phyloP scores from a whole-genome alignment of 345 rosid genomes.

The Nephelium lappaceum region DNA sequence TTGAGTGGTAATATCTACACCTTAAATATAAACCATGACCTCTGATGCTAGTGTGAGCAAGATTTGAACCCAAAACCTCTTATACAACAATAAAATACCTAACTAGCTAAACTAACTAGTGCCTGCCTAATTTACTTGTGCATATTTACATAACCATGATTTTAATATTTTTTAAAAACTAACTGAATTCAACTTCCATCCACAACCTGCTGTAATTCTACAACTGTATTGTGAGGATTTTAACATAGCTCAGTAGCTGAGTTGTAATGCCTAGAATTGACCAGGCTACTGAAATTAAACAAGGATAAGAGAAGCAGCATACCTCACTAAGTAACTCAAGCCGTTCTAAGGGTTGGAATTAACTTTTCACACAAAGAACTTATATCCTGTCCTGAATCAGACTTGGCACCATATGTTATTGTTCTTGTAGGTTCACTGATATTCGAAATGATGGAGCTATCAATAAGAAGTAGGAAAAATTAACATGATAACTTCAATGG shows the following conservation, averaged over 20 bases:
- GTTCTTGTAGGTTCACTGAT: slow-evolving; percentile 31
- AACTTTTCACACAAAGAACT: slow-evolving; percentile 58
- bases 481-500: not conserved
- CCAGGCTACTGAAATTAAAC: not conserved
- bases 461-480: slow-evolving; percentile 14
- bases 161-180: not conserved
- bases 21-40: not conserved
- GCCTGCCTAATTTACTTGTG: not conserved
- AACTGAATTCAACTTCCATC: not conserved
- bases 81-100: not conserved
- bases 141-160: not conserved
- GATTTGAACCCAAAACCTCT: not conserved
- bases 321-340: slow-evolving; percentile 88
- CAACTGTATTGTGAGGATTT: not conserved
- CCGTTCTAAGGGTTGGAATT: slow-evolving; percentile 68
- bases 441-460: slow-evolving; percentile 52
- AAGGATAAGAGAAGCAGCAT: slow-evolving; percentile 23
- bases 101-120: not conserved
- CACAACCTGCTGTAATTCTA: not conserved
- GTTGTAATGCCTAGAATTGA: not conserved
- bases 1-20: not conserved
- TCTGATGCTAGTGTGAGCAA: not conserved
- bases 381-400: slow-evolving; percentile 47
- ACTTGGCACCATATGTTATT: slow-evolving; percentile 44
- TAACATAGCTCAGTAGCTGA: not conserved